These are phyloP conservation scores for Chloroidium sp. DNA, from an alignment of 163 green algal genomes.

Conservation along the genomic window DNA sequence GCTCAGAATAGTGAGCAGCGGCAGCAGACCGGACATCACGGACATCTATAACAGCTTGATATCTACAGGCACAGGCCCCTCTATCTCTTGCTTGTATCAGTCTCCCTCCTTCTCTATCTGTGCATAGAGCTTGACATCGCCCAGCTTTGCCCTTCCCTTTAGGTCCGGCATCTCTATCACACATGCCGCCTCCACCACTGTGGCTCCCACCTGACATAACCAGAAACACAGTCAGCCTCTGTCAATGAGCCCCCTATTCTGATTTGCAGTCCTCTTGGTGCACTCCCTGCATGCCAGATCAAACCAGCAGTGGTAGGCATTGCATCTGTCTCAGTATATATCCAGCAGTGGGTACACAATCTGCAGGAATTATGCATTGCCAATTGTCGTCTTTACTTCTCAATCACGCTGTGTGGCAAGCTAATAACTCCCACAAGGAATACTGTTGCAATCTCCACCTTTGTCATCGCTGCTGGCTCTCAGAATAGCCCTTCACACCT, in stretches of 20 bases:
- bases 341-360: neutral
- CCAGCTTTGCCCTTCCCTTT: slow-evolving; percentile 66
- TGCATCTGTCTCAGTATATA: neutral
- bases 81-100: neutral
- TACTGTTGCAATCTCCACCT: neutral
- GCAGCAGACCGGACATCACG: no score
- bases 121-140: slow-evolving; percentile 56
- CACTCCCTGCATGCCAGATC: neutral
- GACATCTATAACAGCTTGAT: no score
- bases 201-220: slow-evolving; percentile 36
- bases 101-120: slow-evolving; percentile 76
- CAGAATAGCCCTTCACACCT: no score
- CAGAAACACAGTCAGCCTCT: neutral
- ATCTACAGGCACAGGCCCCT: no score
- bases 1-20: no score
- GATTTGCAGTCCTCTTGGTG: neutral
- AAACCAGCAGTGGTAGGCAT: neutral
- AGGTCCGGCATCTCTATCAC: slow-evolving; percentile 89
- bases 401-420: no score
- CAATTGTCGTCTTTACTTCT: neutral
- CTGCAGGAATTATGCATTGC: neutral
- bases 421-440: neutral
- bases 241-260: neutral
- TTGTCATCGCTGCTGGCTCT: no score
- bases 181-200: slow-evolving; percentile 71